Evolutionary conservation across 2,329 filamentous ascomycete species (phyloP), one percentile per base, ranked within the genome.

Genomic region (Paecilomyces variotii): DNA sequence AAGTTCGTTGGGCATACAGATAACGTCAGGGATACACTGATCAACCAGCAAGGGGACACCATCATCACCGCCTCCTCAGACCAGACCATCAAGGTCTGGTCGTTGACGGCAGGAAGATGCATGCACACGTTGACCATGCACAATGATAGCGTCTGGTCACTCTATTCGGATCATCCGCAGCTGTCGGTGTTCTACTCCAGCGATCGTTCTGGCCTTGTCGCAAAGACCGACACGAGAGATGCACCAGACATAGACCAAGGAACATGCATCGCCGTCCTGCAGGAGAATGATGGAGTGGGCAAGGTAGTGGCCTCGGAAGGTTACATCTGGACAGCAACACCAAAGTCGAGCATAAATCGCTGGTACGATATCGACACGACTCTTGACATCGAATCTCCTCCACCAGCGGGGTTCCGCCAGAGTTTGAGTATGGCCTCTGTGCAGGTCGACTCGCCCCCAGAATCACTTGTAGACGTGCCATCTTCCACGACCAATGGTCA

Each of bases 91-190:
- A 99, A 99, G 78, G 86, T 97, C 59, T 99, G 94, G 94, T 97
- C 92, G 64, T 87, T 97, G 65, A 94, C 90, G 10, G 93, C 91
- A 25, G 94, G 94, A 57, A 84, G 94, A 65, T 99, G 94, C 80
- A 93, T 97, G 88, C 91, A 97, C 75, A 99, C 94, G 0, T 83
- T 99, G 66, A 97, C 92, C 57, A 99, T 99, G 94, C 94, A 99
- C 76, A 96, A 96, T 70, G 91, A 96, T 70, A 97, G 92, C 71
- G 90, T 99, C 25, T 99, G 94, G 94, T 95, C 91, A 1, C 80
- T 99, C 25, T 96, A 89, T 74, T 97, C 94, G 0, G 87, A 93
- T 57, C 86, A 96, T 66, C 91, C 92, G 0, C 83, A 88, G 59
- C 82, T 99, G 3, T 87, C 88, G 9, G 84, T 96, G 30, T 97